Evolutionary conservation across 1,284 basidiomycete genomes (phyloP), one percentile per base, ranked within the genome.

Genomic region (Boletus calvinii): DNA sequence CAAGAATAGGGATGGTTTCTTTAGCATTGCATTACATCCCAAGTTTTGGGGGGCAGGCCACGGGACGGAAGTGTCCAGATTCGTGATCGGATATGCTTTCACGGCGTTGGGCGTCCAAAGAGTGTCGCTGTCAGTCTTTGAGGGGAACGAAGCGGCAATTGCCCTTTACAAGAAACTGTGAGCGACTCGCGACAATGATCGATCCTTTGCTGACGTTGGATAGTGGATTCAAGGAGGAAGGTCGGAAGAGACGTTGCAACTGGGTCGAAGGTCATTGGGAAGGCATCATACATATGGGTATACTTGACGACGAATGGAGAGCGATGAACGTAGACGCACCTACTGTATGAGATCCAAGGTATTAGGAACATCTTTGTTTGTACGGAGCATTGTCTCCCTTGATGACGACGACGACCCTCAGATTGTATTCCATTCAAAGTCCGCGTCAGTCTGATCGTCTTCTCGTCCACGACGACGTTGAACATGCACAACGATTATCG

Each of bases 81-180:
- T 59, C 26, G 49, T 62, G 32, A 43, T 66, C 8, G 61, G 61
- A 22, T 58, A 66, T 48, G 60, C 61, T 13, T 65, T 69, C 48
- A 48, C 26, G 18, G 48, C 53, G 24, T 36, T 65, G 29, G 59
- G 52, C 15, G 12, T 65, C 20, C 66, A 68, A 50, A 53, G 62
- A 22, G 52, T 66, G 15, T 58, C 57, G 9, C 50, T 63, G 20
- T 31, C 1, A 0, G 58, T 62, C 2, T 48, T 57, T 9, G 61
- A 51, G 31, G 52, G 49, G 3, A 68, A 70, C 43, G 12, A 12
- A 9, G 43, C 38, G 2, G 62, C 62, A 13, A 46, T 63, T 2
- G 37, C 46, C 6, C 22, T 64, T 31, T 67, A 63, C 41, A 57
- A 56, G 48, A 63, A 56, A 42, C 35, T 62, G 63, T 66, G 48